These are phyloP conservation scores for Coemansia sp. DNA, from an alignment of 192 early-diverging fungal genomes.

Conservation along the genomic window DNA sequence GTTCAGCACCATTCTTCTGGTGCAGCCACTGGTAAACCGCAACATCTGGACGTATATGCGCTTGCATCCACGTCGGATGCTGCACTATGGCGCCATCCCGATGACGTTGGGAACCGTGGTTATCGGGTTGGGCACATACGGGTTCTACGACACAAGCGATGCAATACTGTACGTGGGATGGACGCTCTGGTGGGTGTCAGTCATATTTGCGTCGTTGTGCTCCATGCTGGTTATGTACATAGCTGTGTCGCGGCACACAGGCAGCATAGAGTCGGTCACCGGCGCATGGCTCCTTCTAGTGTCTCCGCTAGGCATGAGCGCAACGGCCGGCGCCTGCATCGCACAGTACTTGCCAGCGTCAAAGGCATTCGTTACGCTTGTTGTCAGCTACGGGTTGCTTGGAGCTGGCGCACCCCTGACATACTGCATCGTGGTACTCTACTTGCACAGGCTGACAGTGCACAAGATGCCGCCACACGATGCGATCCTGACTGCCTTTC, in stretches of 20 bases:
- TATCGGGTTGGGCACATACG: not conserved
- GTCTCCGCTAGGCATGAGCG: constrained; percentile 45
- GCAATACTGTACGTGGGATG: not conserved
- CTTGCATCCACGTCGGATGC: constrained; percentile 9
- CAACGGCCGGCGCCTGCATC: constrained; percentile 40
- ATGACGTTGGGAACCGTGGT: constrained; percentile 52
- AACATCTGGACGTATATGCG: constrained; percentile 28
- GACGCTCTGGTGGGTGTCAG: constrained; percentile 29
- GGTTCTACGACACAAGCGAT: not conserved
- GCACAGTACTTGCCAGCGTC: constrained; percentile 20
- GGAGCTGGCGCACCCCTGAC: constrained; percentile 53
- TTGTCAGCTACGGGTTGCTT: constrained; percentile 32
- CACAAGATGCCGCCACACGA: not conserved
- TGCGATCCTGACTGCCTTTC: not conserved
- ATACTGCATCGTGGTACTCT: constrained; percentile 42
- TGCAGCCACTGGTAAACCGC: constrained; percentile 29
- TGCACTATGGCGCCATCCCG: constrained; percentile 54
- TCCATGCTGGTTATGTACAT: constrained; percentile 4
- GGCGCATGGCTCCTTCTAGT: constrained; percentile 55
- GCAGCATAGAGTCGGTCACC: constrained; percentile 1
- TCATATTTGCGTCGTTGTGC: constrained; percentile 32
- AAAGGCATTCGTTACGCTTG: not conserved
- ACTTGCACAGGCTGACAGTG: constrained; percentile 4
- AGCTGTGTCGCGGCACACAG: not conserved
- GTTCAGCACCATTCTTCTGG: constrained; percentile 21